These are phyloP conservation scores for Plasmodium inui DNA, from an alignment of 169 alveolate genomes.

Conservation along the genomic window DNA sequence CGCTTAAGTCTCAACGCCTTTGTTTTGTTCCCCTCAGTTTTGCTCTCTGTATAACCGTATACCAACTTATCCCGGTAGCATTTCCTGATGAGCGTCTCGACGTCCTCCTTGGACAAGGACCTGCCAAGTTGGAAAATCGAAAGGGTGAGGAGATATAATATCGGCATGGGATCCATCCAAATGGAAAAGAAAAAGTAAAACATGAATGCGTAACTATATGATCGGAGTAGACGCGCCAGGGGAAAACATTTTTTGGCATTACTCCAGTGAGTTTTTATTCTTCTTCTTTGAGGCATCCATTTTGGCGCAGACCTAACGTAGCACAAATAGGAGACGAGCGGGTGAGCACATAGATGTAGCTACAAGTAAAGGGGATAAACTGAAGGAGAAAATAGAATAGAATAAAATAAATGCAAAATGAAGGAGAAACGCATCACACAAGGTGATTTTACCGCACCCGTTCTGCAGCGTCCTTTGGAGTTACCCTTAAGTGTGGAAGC, in stretches of 20 bases:
- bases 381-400: not conserved
- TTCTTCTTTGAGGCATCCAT: constrained; percentile 12
- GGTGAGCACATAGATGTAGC: not conserved
- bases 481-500: not conserved
- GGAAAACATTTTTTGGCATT: not conserved
- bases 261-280: constrained; percentile 16
- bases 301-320: not conserved
- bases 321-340: not conserved
- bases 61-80: constrained; percentile 53
- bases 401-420: not conserved
- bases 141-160: not conserved
- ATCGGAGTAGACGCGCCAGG: not conserved
- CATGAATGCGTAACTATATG: not conserved
- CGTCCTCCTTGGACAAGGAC: constrained; percentile 18
- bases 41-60: constrained; percentile 37
- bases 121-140: not conserved
- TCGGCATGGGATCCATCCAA: not conserved
- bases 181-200: not conserved
- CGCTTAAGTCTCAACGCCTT: not conserved
- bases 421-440: not conserved
- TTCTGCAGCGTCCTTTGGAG: not conserved
- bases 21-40: not conserved
- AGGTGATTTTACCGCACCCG: not conserved
- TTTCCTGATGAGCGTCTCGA: constrained; percentile 31
- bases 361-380: not conserved